These are phyloP conservation scores for Chlorella sp. DNA, from an alignment of 139 green algal genomes.

Conservation along the genomic window DNA sequence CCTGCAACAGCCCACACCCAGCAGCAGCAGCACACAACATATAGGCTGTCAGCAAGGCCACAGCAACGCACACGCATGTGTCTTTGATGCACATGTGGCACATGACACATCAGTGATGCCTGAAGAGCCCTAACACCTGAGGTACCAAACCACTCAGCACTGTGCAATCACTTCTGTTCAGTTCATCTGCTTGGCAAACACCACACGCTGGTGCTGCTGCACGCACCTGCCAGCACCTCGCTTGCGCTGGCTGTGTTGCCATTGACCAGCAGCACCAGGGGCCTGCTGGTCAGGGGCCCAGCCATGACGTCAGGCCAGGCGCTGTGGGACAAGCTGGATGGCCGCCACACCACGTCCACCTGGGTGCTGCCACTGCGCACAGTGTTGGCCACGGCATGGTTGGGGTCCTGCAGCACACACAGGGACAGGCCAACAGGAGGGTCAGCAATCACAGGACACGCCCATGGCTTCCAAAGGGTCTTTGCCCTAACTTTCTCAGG, in stretches of 20 bases:
- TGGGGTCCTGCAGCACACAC: too few species aligned
- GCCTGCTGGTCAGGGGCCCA: too few species aligned
- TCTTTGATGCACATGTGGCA: neutral
- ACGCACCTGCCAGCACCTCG: conserved; percentile 42
- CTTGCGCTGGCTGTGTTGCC: conserved; percentile 38
- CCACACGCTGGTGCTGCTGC: neutral
- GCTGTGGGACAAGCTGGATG: too few species aligned
- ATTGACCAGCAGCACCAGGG: conserved; percentile 53
- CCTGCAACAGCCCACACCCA: conserved; percentile 18
- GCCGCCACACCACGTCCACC: too few species aligned
- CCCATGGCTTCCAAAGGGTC: too few species aligned
- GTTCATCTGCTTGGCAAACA: neutral
- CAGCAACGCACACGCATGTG: neutral
- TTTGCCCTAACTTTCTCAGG: too few species aligned
- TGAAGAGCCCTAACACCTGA: neutral
- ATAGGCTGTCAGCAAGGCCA: neutral
- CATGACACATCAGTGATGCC: neutral
- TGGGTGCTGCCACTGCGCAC: too few species aligned
- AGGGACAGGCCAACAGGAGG: too few species aligned
- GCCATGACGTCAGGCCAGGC: too few species aligned
- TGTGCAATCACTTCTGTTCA: neutral
- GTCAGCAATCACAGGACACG: too few species aligned
- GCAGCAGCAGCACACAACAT: neutral
- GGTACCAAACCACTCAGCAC: too few species aligned
- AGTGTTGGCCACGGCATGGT: too few species aligned